Evolutionary conservation across 2,329 filamentous ascomycete species (phyloP), one percentile per base, ranked within the genome.

Genomic region (Plenodomus tracheiphilus): DNA sequence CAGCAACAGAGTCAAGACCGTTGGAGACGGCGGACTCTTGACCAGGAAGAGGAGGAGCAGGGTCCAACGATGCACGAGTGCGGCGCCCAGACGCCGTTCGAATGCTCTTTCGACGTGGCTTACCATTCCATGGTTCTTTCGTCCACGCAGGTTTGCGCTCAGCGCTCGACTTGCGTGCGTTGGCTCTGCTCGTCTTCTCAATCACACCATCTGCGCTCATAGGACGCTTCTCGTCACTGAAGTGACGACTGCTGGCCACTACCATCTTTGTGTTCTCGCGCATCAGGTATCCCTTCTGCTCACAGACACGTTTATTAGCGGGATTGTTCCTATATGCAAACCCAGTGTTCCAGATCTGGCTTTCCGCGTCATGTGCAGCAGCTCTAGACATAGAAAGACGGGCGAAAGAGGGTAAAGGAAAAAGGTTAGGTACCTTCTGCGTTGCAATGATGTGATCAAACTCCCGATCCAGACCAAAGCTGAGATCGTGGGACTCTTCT

Each of bases 241-340:
- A 77, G 41, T 79, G 74, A 39, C 82, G 80, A 67, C 81, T 85
- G 69, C 87, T 96, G n/a, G 94, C 94, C 41, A 96, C 85, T 42
- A 99, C 91, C 45, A 99, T 83, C 74, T 97, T 97, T 3, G 93
- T 97, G 75, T 97, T 99, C 65, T 99, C 93, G 65, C 94, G 86
- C 93, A 97, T 99, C 39, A 97, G 81, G 69, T 99, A 99, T 47
- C 94, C 94, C 78, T 95, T 92, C 92, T 97, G 88, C 85, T 80
- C 81, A 61, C 74, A 79, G 62, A 76, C 65, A 67, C 59, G 59
- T 22, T 50, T 45, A 73, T 80, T 65, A 84, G 80, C 74, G 49
- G 66, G 51, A 56, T 61, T 62, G 60, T 62, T 40, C 56, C 61
- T 63, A 50, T 62, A 66, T 13, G 62, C 54, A 36, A 68, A 66